phyloP scores from a whole-genome alignment of 768 basidiomycete genomes.

The Termitomyces eurrhizus region DNA sequence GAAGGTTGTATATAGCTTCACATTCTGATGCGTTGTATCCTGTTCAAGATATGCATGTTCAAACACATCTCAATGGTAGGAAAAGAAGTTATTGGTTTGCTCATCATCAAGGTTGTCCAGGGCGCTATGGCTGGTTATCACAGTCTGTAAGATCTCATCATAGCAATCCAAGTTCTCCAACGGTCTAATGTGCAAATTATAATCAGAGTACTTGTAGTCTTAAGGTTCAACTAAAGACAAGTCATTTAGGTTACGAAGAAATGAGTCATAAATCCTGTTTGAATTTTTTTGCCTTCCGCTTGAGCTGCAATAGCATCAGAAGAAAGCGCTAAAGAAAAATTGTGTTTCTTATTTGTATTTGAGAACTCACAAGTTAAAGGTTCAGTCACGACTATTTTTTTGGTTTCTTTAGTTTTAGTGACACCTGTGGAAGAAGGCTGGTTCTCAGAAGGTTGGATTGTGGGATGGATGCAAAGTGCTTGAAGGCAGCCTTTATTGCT shows the following conservation, averaged over 20 bases:
- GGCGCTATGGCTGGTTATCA: neutral
- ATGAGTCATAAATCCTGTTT: neutral
- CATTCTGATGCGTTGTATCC: neutral
- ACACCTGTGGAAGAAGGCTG: neutral
- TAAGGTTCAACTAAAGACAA: slow-evolving; percentile 7
- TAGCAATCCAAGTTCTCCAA: neutral
- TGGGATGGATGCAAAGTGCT: slow-evolving; percentile 5
- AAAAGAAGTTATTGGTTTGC: neutral
- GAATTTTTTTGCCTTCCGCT: neutral
- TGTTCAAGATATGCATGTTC: neutral
- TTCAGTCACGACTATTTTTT: neutral
- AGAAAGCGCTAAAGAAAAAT: neutral
- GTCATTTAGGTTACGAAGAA: neutral
- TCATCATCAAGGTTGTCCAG: neutral
- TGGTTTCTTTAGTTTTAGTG: neutral
- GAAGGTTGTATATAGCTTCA: neutral
- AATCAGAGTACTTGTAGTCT: slow-evolving; percentile 14
- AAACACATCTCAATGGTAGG: slow-evolving; percentile 2
- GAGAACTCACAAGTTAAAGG: neutral
- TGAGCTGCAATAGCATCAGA: neutral
- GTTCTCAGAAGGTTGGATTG: neutral
- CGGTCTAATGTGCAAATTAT: neutral
- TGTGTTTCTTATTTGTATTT: neutral
- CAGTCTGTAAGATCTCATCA: neutral
- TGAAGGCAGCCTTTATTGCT: slow-evolving; percentile 5